Evolutionary conservation across 2,329 filamentous ascomycete species (phyloP).

Genomic region (Thelonectria discophora): DNA sequence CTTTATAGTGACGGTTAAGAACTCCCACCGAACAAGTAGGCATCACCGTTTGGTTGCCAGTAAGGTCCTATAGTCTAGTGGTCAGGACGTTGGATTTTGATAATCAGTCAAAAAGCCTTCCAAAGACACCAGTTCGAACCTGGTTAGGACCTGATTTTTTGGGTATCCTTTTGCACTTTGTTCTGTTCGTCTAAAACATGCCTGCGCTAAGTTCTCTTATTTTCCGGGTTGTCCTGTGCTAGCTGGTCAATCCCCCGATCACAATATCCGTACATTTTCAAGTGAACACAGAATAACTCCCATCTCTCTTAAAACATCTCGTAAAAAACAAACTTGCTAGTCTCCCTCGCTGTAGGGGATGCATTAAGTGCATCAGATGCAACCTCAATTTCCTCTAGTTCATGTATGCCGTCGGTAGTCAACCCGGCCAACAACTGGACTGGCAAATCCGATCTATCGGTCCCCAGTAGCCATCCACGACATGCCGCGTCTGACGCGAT

Average conservation of each 20-base stretch:
- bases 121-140: slow-evolving; percentile 30
- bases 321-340: too few relatives aligned
- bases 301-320: too few relatives aligned
- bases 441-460: background rate
- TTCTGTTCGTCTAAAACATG: background rate
- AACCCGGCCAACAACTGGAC: background rate
- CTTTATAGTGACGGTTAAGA: background rate
- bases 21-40: background rate
- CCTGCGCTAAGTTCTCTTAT: background rate
- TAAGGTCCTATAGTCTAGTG: slow-evolving; percentile 25
- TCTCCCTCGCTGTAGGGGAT: background rate
- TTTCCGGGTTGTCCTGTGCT: background rate
- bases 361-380: background rate
- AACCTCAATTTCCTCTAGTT: background rate
- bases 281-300: too few relatives aligned
- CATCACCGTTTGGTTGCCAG: background rate
- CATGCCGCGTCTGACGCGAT: background rate
- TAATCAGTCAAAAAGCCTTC: slow-evolving; percentile 18
- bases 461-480: background rate
- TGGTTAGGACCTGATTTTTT: slow-evolving; percentile 20
- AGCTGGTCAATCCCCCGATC: too few relatives aligned
- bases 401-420: background rate
- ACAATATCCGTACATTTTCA: background rate
- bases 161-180: background rate
- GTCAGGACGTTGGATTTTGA: slow-evolving; percentile 28